A percentile compares a stretch with the other conserved stretches of the same genome.
Evolutionary conservation across 1,284 basidiomycete genomes (phyloP).

Genomic region (Cryptococcus jaspeensis): DNA sequence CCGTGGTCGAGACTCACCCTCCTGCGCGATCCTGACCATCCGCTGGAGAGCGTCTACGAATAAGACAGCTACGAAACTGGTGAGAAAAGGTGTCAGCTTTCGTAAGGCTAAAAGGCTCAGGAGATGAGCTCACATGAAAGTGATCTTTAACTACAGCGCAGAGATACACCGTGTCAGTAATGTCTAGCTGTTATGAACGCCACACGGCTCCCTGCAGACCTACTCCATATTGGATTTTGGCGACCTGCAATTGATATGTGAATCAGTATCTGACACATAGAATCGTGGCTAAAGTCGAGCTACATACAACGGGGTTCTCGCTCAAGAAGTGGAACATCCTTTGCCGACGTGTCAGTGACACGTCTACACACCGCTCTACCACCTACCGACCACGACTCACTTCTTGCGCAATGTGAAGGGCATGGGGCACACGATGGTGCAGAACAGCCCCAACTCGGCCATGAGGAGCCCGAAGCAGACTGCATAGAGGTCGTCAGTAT

Average conservation of each 20-base stretch:
- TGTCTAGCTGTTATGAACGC: not conserved
- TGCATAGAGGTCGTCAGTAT: constrained; percentile 15
- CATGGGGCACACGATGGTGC: constrained; percentile 50
- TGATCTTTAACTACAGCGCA: constrained; percentile 68
- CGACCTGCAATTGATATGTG: constrained; percentile 36
- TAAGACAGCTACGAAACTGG: constrained; percentile 75
- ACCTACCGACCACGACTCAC: constrained; percentile 24
- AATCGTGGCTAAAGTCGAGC: too few species aligned
- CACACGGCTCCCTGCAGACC: constrained; percentile 10
- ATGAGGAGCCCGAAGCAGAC: constrained; percentile 51
- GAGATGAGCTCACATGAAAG: constrained; percentile 72
- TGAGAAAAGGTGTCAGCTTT: not conserved
- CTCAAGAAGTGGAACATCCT: constrained; percentile 53
- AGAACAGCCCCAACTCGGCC: constrained; percentile 47
- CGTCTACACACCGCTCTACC: not conserved
- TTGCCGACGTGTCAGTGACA: constrained; percentile 1
- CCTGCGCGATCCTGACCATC: constrained; percentile 76
- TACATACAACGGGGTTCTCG: constrained; percentile 50
- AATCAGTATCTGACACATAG: too few species aligned
- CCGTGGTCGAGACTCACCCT: constrained; percentile 29
- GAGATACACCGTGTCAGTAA: constrained; percentile 13
- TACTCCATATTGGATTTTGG: constrained; percentile 56
- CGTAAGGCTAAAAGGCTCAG: not conserved
- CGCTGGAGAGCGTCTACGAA: constrained; percentile 81
- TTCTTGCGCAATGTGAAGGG: constrained; percentile 50